phyloP scores from a whole-genome alignment of 306 rosid genomes.

The Neltuma alba region DNA sequence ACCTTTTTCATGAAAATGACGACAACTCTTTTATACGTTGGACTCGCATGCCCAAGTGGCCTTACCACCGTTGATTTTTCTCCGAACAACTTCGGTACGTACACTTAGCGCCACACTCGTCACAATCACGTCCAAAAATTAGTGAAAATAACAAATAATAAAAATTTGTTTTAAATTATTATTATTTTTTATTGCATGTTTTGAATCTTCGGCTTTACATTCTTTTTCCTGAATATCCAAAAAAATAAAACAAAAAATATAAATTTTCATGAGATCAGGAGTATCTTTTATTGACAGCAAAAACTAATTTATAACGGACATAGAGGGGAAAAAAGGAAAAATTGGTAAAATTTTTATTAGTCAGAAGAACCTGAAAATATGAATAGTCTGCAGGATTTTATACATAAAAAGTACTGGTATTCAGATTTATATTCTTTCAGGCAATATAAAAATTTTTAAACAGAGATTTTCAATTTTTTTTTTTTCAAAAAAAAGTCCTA shows the following conservation, averaged over 20 bases:
- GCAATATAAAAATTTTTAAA: too few relatives aligned
- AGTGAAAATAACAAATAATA: background rate
- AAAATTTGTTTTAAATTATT: background rate
- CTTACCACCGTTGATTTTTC: background rate
- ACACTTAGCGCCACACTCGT: constrained; percentile 5
- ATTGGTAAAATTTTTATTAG: too few relatives aligned
- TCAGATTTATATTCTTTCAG: too few relatives aligned
- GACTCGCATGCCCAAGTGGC: background rate
- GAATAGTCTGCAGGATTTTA: too few relatives aligned
- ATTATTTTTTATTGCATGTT: background rate
- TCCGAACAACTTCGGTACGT: background rate
- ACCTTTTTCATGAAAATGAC: constrained; percentile 16
- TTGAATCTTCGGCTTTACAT: background rate
- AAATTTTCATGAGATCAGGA: too few relatives aligned
- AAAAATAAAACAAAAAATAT: too few relatives aligned
- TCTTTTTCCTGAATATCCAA: background rate
- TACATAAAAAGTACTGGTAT: too few relatives aligned
- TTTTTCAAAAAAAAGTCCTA: background rate
- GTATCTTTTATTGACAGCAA: too few relatives aligned
- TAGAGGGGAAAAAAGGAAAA: too few relatives aligned
- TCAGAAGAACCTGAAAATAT: too few relatives aligned
- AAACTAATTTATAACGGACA: too few relatives aligned
- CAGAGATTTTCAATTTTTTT: too few relatives aligned
- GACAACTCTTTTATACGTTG: background rate
- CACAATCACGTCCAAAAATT: constrained; percentile 13